These are phyloP conservation scores for Echites panduratus DNA, from an alignment of 257 asterid species.

Conservation along the genomic window DNA sequence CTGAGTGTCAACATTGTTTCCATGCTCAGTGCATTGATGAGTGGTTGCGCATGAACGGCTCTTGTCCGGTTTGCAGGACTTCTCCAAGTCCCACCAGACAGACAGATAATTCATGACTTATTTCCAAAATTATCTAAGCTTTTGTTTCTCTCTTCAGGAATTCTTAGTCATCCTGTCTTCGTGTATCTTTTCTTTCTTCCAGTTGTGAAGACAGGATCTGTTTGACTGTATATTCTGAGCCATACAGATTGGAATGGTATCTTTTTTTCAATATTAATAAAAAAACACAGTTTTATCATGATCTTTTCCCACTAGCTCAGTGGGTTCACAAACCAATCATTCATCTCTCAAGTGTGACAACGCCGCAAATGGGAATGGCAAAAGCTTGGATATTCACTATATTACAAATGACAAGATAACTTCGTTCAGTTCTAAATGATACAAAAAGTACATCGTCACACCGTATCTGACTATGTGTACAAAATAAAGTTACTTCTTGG, in stretches of 20 bases:
- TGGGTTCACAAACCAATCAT: background rate
- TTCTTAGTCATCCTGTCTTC: too few species aligned
- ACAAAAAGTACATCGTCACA: background rate
- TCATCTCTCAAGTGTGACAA: background rate
- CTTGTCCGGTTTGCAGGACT: conserved; percentile 74
- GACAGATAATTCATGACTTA: background rate
- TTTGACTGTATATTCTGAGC: background rate
- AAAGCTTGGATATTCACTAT: background rate
- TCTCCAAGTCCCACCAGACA: conserved; percentile 36
- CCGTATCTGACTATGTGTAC: background rate
- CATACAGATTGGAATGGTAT: background rate
- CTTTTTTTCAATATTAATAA: too few species aligned
- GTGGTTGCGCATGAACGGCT: conserved; percentile 57
- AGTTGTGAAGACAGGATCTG: background rate
- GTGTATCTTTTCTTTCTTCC: background rate
- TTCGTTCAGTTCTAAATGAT: background rate
- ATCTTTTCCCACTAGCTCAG: too few species aligned
- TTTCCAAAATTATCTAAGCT: too few species aligned
- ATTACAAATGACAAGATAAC: background rate
- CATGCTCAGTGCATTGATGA: conserved; percentile 81
- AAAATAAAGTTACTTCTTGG: conserved; percentile 53
- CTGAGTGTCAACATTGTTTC: conserved; percentile 73
- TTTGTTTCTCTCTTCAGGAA: too few species aligned
- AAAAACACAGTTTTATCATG: too few species aligned
- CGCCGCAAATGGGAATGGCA: background rate